Evolutionary conservation across 768 basidiomycete species (phyloP).

Genomic region (Suillus plorans): DNA sequence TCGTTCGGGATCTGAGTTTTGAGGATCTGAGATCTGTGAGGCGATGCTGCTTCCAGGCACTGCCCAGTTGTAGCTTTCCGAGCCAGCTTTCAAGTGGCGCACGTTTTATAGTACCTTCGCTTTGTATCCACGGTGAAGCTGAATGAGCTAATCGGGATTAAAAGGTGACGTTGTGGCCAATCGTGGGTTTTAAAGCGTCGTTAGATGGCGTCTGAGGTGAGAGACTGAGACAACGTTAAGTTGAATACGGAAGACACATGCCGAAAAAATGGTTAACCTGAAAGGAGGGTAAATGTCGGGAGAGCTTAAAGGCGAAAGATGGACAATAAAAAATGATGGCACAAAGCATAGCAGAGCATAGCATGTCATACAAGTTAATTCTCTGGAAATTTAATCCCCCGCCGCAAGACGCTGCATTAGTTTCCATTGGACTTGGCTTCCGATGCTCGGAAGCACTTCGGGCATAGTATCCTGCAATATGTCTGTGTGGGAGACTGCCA

Average conservation of each 20-base stretch:
- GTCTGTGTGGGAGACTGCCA: neutral
- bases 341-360: conserved; percentile 2
- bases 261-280: conserved; percentile 1
- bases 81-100: conserved; percentile 8
- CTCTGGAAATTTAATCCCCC: conserved; percentile 1
- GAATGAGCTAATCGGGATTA: conserved; percentile 11
- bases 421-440: neutral
- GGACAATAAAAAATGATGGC: neutral
- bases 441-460: neutral
- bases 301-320: conserved; percentile 2
- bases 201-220: neutral
- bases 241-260: neutral
- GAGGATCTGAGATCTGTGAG: conserved; percentile 4
- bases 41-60: conserved; percentile 15
- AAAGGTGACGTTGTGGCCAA: conserved; percentile 9
- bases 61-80: neutral
- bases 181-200: neutral
- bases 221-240: too few relatives aligned
- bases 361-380: neutral
- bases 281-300: conserved; percentile 7
- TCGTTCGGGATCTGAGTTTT: conserved; percentile 8
- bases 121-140: conserved; percentile 8
- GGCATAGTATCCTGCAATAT: neutral
- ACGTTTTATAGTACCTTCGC: conserved; percentile 4
- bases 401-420: neutral